Evolutionary conservation across 2,329 filamentous ascomycete species (phyloP).

Genomic region (Alternaria arbusti): DNA sequence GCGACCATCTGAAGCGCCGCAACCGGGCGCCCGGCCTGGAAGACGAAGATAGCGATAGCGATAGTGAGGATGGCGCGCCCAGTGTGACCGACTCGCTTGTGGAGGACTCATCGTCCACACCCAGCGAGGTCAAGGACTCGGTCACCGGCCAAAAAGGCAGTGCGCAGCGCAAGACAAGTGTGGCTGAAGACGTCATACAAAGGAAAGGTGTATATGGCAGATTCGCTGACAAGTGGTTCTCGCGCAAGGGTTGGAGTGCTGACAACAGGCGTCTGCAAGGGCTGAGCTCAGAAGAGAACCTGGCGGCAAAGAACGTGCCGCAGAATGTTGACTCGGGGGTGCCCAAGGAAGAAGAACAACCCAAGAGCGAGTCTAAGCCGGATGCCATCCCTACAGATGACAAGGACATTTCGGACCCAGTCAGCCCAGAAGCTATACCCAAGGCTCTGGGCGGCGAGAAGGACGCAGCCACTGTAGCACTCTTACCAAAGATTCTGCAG

Average conservation of each 20-base stretch:
- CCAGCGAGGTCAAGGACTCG: constrained; percentile 41
- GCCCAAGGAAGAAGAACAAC: constrained; percentile 30
- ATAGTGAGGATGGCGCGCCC: constrained; percentile 42
- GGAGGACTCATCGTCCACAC: constrained; percentile 41
- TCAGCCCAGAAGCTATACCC: constrained; percentile 45
- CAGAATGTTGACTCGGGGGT: constrained; percentile 42
- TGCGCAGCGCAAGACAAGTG: constrained; percentile 56
- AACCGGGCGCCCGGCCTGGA: constrained; percentile 32
- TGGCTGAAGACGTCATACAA: constrained; percentile 87
- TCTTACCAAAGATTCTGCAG: constrained; percentile 83
- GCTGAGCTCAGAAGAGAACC: constrained; percentile 62
- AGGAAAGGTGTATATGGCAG: constrained; percentile 83
- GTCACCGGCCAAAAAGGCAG: constrained; percentile 35
- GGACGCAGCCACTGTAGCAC: constrained; percentile 40
- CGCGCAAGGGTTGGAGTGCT: constrained; percentile 78
- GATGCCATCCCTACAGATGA: constrained; percentile 31
- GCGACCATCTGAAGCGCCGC: constrained; percentile 51
- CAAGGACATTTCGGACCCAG: constrained; percentile 20
- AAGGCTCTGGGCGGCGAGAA: constrained; percentile 41
- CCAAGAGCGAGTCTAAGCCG: constrained; percentile 22
- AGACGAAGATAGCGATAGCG: constrained; percentile 40
- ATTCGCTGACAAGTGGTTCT: constrained; percentile 93
- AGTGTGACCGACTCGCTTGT: constrained; percentile 48
- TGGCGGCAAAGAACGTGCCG: constrained; percentile 44
- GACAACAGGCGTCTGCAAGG: constrained; percentile 74